These are phyloP conservation scores for Dunaliella sp. DNA, from an alignment of 139 green algal genomes.

Conservation along the genomic window DNA sequence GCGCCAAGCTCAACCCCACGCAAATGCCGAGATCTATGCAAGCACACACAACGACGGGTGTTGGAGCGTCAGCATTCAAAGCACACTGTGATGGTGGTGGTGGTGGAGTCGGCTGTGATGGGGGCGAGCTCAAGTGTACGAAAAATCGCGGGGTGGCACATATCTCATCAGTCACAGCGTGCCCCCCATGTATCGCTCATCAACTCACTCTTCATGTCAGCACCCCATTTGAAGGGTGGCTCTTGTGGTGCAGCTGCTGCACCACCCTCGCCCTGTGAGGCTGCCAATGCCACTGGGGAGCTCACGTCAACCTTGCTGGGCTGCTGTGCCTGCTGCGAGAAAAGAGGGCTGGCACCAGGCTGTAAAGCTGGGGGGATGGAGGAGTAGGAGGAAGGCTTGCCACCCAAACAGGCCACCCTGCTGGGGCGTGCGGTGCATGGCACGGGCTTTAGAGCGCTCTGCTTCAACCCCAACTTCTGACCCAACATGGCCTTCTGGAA, in stretches of 20 bases:
- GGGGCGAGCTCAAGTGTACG: too few relatives aligned
- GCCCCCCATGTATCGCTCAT: too few relatives aligned
- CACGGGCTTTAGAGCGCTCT: slow-evolving; percentile 64
- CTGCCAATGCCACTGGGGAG: neutral
- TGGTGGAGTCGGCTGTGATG: too few relatives aligned
- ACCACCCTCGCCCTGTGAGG: neutral
- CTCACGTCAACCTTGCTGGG: neutral
- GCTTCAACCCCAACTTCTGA: too few relatives aligned
- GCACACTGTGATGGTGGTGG: too few relatives aligned
- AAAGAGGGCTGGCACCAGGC: neutral
- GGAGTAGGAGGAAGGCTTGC: neutral
- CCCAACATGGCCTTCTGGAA: too few relatives aligned
- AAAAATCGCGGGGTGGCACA: too few relatives aligned
- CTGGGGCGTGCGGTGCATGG: slow-evolving; percentile 74
- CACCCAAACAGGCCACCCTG: neutral
- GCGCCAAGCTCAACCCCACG: slow-evolving; percentile 63
- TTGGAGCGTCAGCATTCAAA: too few relatives aligned
- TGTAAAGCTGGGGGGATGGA: neutral
- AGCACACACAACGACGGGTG: neutral
- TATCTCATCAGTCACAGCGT: too few relatives aligned
- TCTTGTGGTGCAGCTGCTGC: slow-evolving; percentile 24
- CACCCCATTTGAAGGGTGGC: slow-evolving; percentile 78
- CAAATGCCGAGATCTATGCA: slow-evolving; percentile 85
- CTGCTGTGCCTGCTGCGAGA: neutral
- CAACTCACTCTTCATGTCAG: slow-evolving; percentile 62